Base-by-base conservation (phyloP, 1,284 basidiomycete genomes). In the Anthracocystis panici-leucophaei region DNA sequence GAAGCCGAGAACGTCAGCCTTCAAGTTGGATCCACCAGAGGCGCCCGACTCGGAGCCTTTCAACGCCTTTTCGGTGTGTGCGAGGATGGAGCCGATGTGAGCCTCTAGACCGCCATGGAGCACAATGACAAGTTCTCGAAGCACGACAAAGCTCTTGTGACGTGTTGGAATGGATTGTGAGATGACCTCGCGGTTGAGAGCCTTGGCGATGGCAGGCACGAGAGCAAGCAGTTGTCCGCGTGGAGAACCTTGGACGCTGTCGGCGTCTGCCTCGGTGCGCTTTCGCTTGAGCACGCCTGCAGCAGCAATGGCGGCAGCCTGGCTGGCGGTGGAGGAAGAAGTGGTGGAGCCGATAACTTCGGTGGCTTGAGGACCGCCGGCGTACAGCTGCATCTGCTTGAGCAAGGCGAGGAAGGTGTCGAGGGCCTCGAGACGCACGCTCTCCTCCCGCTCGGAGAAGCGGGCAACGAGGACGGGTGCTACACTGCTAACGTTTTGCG, bases 371-470 rank as follows among this genome's bases (percentile, higher is more conserved):
- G 80, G 70, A 44, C 68, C 57, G 12, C 75, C 76, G 11, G 69
- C 78, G n/a, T 89, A 88, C 1, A 85, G 80, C 57, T 82, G 78
- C 12, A 94, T 94, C 86, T 95, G 95, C 65, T 89, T 91, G 42
- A 98, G 88, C 23, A 97, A 88, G 0, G 89, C 87, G 25, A 90
- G 90, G 81, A 96, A 96, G 0, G 96, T 92, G 0, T 91, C 88
- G 90, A 96, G 94, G 9, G 98, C 89, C 85, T 99, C 96, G 20
- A 97, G 87, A n/a, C 93, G 90, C 20, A 99, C 97, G 16, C 93
- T 96, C 81, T 95, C 93, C 86, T 99, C 97, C 41, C 97, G 91
- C 85, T 99, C 97, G 40, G 90, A 91, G 81, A 99, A 96, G 31
- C 95, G 90, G 10, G 92, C 91, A 59, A 97, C 93, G 48, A 99